Percentiles rank a stretch among this genome's conserved stretches.
phyloP scores from a whole-genome alignment of 345 rosid genomes.

The Populus pruinosa region DNA sequence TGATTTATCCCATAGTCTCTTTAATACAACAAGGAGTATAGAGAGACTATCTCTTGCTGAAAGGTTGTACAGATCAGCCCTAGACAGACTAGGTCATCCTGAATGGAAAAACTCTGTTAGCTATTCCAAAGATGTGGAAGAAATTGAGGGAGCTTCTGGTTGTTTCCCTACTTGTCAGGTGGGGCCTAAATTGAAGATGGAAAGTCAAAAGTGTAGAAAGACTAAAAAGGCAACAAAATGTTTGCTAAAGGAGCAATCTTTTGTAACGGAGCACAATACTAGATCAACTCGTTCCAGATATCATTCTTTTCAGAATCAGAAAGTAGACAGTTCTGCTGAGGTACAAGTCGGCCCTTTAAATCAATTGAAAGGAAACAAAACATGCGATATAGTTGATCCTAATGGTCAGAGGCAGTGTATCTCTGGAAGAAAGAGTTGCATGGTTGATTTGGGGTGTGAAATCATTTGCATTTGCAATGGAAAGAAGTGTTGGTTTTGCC shows the following conservation, averaged over 20 bases:
- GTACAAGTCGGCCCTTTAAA: conserved; percentile 26
- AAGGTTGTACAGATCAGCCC: conserved; percentile 53
- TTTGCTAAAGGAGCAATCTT: conserved; percentile 37
- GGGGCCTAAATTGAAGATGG: conserved; percentile 30
- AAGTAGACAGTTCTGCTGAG: conserved; percentile 23
- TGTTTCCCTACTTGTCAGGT: conserved; percentile 3
- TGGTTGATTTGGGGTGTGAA: conserved; percentile 21
- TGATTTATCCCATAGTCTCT: conserved; percentile 51
- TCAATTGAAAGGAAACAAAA: conserved; percentile 18
- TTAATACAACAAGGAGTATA: conserved; percentile 16
- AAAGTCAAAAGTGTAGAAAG: conserved; percentile 44
- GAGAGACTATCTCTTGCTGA: conserved; percentile 57
- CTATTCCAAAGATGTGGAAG: conserved; percentile 33
- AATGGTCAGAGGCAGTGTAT: conserved; percentile 22
- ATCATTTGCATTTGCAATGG: conserved; percentile 53
- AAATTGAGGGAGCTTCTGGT: conserved; percentile 16
- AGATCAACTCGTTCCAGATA: conserved; percentile 79
- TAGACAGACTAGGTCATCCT: conserved; percentile 51
- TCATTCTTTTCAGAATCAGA: conserved; percentile 50
- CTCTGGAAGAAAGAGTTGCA: conserved; percentile 28
- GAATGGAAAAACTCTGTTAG: conserved; percentile 54
- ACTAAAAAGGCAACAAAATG: conserved; percentile 35
- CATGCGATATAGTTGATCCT: conserved; percentile 19
- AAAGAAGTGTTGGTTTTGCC: conserved; percentile 59
- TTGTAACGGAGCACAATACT: conserved; percentile 34